phyloP scores from a whole-genome alignment of 805 yeast species.

The Pichia californica region DNA sequence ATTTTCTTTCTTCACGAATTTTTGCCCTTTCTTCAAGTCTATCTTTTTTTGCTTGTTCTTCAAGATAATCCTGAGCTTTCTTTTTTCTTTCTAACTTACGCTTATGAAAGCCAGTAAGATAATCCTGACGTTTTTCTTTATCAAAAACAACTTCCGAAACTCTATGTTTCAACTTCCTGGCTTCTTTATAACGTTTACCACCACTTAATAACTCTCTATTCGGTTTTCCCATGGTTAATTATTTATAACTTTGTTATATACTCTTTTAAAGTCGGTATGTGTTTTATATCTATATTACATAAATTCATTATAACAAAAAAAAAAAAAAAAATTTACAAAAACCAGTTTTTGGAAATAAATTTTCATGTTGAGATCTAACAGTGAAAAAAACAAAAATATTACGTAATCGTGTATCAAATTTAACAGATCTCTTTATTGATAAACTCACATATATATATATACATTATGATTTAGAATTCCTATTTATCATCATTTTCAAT shows the following conservation, averaged over 20 bases:
- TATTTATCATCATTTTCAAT: conserved; percentile 21
- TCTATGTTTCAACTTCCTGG: conserved; percentile 56
- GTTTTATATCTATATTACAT: no score
- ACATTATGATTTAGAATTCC: no score
- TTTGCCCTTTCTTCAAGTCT: conserved; percentile 71
- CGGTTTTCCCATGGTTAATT: conserved; percentile 34
- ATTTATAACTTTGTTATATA: no score
- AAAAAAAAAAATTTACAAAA: no score
- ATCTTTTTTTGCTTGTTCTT: conserved; percentile 70
- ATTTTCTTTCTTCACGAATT: conserved; percentile 63
- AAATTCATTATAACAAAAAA: no score
- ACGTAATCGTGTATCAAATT: not conserved
- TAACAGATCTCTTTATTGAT: not conserved
- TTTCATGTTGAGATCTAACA: not conserved
- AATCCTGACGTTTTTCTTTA: conserved; percentile 70
- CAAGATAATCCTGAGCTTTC: conserved; percentile 68
- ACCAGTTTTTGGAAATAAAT: not conserved
- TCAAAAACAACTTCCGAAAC: conserved; percentile 86
- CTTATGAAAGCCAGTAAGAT: conserved; percentile 92
- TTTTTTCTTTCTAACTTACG: conserved; percentile 85
- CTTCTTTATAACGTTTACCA: conserved; percentile 71
- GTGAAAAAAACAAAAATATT: not conserved
- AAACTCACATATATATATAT: not conserved
- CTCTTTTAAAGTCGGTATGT: no score
- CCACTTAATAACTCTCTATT: conserved; percentile 87